Conservation (phyloP, 1,139 yeast genomes). For the Candida tropicalis region DNA sequence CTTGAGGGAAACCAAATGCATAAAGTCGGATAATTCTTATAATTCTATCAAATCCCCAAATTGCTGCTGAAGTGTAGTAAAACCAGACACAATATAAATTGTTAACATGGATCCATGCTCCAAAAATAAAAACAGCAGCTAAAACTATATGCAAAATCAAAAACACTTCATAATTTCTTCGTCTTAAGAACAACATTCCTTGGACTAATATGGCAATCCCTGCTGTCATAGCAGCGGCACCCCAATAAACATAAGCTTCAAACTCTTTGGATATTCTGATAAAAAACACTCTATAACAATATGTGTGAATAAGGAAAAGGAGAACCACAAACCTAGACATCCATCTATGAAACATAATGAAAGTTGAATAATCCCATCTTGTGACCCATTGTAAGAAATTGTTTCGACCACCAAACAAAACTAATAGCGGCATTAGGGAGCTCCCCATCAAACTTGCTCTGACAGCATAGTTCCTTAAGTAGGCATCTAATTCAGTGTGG, state of each 20-base stretch:
- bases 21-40: slow-evolving; percentile 37
- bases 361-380: slow-evolving; percentile 62
- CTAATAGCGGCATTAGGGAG: slow-evolving; percentile 52
- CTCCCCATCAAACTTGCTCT: slow-evolving; percentile 62
- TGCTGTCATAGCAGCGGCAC: slow-evolving; percentile 33
- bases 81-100: slow-evolving; percentile 44
- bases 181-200: slow-evolving; percentile 43
- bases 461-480: slow-evolving; percentile 47
- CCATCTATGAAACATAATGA: slow-evolving; percentile 63
- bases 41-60: slow-evolving; percentile 49
- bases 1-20: slow-evolving; percentile 47
- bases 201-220: slow-evolving; percentile 41
- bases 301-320: slow-evolving; percentile 41
- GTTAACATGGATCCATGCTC: slow-evolving; percentile 46
- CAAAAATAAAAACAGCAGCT: slow-evolving; percentile 44
- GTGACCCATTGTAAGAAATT: slow-evolving; percentile 59
- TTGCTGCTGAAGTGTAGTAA: slow-evolving; percentile 39
- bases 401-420: slow-evolving; percentile 64
- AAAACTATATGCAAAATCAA: slow-evolving; percentile 43
- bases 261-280: slow-evolving; percentile 6
- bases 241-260: slow-evolving; percentile 29
- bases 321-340: slow-evolving; percentile 50
- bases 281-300: slow-evolving; percentile 30
- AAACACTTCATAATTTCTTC: slow-evolving; percentile 48
- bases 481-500: slow-evolving; percentile 13